A percentile compares a stretch with the other conserved stretches of the same genome.
phyloP scores from a whole-genome alignment of 2,329 filamentous ascomycete species.

The Trichoderma koningiopsis region DNA sequence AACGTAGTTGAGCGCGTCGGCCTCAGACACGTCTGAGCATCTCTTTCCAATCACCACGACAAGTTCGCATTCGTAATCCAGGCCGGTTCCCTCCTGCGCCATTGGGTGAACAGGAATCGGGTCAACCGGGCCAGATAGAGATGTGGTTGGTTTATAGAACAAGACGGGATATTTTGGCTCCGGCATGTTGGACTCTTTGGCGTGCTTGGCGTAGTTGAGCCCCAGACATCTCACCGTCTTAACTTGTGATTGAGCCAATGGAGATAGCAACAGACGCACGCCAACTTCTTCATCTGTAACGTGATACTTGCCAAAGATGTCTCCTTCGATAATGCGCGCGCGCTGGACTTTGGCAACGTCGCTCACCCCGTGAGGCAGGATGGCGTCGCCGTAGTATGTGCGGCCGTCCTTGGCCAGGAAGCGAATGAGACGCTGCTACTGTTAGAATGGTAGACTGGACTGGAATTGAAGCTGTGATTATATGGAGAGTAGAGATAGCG shows the following conservation, averaged over 20 bases:
- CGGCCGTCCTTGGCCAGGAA: slow-evolving; percentile 72
- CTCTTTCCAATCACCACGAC: slow-evolving; percentile 71
- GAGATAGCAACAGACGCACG: slow-evolving; percentile 61
- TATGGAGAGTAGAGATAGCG: not conserved
- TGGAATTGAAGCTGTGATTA: not conserved
- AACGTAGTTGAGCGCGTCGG: slow-evolving; percentile 68
- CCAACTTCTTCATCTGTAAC: slow-evolving; percentile 64
- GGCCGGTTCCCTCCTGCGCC: slow-evolving; percentile 65
- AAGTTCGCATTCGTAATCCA: slow-evolving; percentile 82
- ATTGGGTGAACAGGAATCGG: slow-evolving; percentile 66
- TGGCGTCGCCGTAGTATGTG: slow-evolving; percentile 73
- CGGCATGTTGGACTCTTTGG: slow-evolving; percentile 68
- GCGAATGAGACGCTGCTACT: slow-evolving; percentile 69
- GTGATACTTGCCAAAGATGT: slow-evolving; percentile 65
- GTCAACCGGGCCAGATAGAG: slow-evolving; percentile 65
- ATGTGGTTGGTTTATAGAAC: slow-evolving; percentile 65
- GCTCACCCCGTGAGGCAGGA: slow-evolving; percentile 61
- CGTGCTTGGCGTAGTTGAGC: slow-evolving; percentile 72
- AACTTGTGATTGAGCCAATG: slow-evolving; percentile 63
- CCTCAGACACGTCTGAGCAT: slow-evolving; percentile 65
- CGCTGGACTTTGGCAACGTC: slow-evolving; percentile 63
- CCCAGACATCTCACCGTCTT: slow-evolving; percentile 69
- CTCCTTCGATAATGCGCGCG: slow-evolving; percentile 64
- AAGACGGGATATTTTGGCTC: slow-evolving; percentile 71
- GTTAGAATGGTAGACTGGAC: not conserved